phyloP scores from a whole-genome alignment of 2,329 filamentous ascomycete species.

The Phialophora chinensis region DNA sequence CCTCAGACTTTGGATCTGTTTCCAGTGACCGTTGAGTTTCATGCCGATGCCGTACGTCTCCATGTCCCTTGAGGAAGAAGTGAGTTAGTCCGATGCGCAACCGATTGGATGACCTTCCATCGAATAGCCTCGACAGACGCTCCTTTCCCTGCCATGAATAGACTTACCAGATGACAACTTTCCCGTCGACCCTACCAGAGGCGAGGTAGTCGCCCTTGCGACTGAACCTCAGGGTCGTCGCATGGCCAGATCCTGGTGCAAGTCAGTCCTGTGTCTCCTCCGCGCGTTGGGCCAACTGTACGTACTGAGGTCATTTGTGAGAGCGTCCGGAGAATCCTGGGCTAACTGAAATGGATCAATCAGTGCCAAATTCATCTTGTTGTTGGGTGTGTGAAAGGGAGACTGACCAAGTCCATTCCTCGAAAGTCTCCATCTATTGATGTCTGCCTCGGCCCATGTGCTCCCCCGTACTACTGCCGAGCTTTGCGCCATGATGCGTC shows the following conservation, averaged over 20 bases:
- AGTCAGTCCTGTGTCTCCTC: constrained; percentile 11
- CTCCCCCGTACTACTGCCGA: not conserved
- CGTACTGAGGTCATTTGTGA: constrained; percentile 82
- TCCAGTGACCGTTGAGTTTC: constrained; percentile 90
- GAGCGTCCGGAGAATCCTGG: constrained; percentile 86
- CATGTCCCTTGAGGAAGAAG: constrained; percentile 64
- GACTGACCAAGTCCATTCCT: constrained; percentile 9
- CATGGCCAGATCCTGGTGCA: constrained; percentile 63
- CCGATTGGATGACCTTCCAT: not conserved
- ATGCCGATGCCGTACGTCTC: constrained; percentile 96
- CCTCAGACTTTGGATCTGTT: constrained; percentile 88
- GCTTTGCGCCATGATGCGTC: not conserved
- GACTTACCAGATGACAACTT: constrained; percentile 74
- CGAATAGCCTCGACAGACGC: not conserved
- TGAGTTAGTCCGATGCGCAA: not conserved
- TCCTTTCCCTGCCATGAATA: not conserved
- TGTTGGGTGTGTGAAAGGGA: constrained; percentile 1
- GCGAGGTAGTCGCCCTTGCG: constrained; percentile 93
- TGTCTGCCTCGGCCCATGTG: not conserved
- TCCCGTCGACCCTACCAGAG: constrained; percentile 89
- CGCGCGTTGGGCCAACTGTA: constrained; percentile 22
- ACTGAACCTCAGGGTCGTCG: constrained; percentile 81
- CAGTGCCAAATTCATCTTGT: constrained; percentile 71
- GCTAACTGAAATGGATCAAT: constrained; percentile 74
- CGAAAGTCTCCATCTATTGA: constrained; percentile 13